Evolutionary conservation across 441 rosid species (phyloP).

Genomic region (Syzygium syzygioides): DNA sequence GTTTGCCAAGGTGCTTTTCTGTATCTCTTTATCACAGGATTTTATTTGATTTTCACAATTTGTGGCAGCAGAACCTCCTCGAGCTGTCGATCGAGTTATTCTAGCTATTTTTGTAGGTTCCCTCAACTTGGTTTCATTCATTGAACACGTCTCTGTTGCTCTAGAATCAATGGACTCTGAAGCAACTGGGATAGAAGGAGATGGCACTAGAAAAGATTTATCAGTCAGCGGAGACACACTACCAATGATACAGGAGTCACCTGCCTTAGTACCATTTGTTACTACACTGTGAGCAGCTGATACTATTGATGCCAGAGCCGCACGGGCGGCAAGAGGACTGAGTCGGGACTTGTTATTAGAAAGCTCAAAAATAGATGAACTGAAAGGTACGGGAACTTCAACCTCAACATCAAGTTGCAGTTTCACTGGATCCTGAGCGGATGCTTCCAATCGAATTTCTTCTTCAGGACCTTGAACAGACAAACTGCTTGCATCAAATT

Average conservation of each 20-base stretch:
- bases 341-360: constrained; percentile 7
- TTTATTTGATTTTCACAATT: neutral
- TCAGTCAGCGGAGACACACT: neutral
- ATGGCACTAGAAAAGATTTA: neutral
- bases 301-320: constrained; percentile 9
- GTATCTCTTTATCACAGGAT: neutral
- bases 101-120: neutral
- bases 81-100: constrained; percentile 5
- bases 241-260: neutral
- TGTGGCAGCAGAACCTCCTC: neutral
- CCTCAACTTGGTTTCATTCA: neutral
- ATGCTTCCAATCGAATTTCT: neutral
- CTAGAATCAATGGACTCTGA: neutral
- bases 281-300: neutral
- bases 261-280: neutral
- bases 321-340: constrained; percentile 17
- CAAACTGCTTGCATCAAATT: neutral
- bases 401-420: neutral
- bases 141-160: neutral
- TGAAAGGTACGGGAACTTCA: neutral
- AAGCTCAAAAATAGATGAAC: neutral
- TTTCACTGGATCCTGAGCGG: neutral
- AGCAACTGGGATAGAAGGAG: neutral
- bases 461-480: neutral
- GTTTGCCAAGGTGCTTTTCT: neutral